phyloP scores from a whole-genome alignment of 306 rosid genomes.

The Medicago ruthenica region DNA sequence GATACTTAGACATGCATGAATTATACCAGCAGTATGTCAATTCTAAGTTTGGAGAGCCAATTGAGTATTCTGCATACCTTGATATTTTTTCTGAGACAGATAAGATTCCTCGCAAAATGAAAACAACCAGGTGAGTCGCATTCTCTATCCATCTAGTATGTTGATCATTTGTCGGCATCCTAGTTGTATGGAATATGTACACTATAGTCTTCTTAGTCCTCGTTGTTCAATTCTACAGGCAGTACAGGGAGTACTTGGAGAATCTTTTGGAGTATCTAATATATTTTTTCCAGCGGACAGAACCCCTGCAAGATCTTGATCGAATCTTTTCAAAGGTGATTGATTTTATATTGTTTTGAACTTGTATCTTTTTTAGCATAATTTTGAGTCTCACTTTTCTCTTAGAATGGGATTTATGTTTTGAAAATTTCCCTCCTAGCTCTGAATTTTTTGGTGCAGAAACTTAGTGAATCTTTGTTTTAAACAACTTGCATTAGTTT shows the following conservation, averaged over 20 bases:
- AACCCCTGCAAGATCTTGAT: constrained; percentile 95
- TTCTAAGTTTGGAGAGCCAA: constrained; percentile 95
- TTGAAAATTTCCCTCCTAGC: not conserved
- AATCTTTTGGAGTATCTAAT: constrained; percentile 76
- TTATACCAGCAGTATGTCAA: constrained; percentile 75
- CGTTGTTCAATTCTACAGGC: constrained; percentile 59
- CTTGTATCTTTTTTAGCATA: constrained; percentile 24
- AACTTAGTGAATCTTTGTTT: not conserved
- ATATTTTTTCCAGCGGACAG: constrained; percentile 88
- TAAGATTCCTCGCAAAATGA: constrained; percentile 75
- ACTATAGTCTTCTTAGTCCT: constrained; percentile 21
- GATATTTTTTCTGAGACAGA: constrained; percentile 77
- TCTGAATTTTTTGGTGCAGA: not conserved
- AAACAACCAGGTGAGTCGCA: constrained; percentile 60
- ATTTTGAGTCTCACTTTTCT: constrained; percentile 29
- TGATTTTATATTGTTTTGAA: constrained; percentile 20
- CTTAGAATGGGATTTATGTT: not conserved
- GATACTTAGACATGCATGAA: constrained; percentile 90
- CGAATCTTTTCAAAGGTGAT: constrained; percentile 84
- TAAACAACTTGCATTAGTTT: constrained; percentile 16
- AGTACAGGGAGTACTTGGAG: constrained; percentile 76
- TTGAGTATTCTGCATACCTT: constrained; percentile 87
- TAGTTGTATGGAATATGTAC: not conserved
- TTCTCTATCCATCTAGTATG: not conserved
- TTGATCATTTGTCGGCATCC: constrained; percentile 24